Percentiles rank a stretch among this genome's conserved stretches.
These are phyloP conservation scores for Nicotiana paniculata DNA, from an alignment of 257 asterid genomes.

Conservation along the genomic window DNA sequence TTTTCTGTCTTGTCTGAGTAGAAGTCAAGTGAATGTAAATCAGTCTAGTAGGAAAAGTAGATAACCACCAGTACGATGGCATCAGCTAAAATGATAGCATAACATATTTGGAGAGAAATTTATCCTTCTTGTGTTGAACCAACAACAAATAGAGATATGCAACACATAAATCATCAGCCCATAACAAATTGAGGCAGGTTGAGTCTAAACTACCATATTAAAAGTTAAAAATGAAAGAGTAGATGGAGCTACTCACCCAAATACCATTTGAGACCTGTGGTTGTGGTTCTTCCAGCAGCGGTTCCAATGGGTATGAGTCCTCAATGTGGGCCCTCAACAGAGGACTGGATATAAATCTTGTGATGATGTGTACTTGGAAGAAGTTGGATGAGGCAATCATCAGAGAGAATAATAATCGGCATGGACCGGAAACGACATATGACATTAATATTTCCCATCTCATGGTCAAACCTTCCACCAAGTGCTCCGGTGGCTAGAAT, in stretches of 20 bases:
- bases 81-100: not conserved
- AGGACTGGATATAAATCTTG: slow-evolving; percentile 49
- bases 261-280: slow-evolving; percentile 91
- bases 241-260: slow-evolving; percentile 48
- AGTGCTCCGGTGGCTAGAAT: slow-evolving; percentile 90
- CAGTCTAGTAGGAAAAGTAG: not conserved
- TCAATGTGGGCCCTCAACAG: slow-evolving; percentile 84
- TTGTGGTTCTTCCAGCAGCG: slow-evolving; percentile 54
- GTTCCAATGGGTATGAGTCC: slow-evolving; percentile 75
- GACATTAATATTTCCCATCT: slow-evolving; percentile 80
- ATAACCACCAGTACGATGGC: not conserved
- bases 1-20: slow-evolving; percentile 57
- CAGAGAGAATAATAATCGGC: slow-evolving; percentile 66
- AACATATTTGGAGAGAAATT: not conserved
- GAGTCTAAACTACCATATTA: not conserved
- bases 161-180: not conserved
- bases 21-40: not conserved
- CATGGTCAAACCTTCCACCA: slow-evolving; percentile 98
- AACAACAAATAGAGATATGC: not conserved
- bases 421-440: slow-evolving; percentile 54
- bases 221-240: not conserved
- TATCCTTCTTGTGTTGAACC: not conserved
- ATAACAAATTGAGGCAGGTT: not conserved
- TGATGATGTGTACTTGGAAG: slow-evolving; percentile 69
- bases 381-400: slow-evolving; percentile 82